Evolutionary conservation across 495 filamentous ascomycete genomes (phyloP).

Genomic region (Thermochaetoides thermophila): DNA sequence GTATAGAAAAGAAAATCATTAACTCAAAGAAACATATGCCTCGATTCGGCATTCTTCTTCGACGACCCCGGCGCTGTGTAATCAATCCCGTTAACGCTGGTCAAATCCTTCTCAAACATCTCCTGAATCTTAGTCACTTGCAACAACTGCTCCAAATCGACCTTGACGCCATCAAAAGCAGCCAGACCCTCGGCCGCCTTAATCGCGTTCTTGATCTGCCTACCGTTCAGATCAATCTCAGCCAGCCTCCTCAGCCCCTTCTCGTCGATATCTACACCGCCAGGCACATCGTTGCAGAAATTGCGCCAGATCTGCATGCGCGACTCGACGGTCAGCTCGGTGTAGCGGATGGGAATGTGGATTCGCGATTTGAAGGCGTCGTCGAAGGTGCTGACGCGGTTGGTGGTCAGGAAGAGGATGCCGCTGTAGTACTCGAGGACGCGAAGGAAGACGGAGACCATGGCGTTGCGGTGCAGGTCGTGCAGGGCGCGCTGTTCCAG

Average conservation of each 20-base stretch:
- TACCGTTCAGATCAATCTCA: constrained; percentile 37
- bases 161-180: constrained; percentile 14
- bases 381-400: constrained; percentile 29
- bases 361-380: constrained; percentile 30
- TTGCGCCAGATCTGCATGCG: constrained; percentile 32
- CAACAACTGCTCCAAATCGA: constrained; percentile 18
- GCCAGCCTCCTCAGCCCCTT: constrained; percentile 27
- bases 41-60: constrained; percentile 11
- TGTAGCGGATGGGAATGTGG: constrained; percentile 28
- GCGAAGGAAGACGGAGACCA: constrained; percentile 32
- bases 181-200: constrained; percentile 35
- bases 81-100: constrained; percentile 15
- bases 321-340: constrained; percentile 18
- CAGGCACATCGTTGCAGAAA: constrained; percentile 23
- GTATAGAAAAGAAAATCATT: background rate
- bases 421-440: constrained; percentile 33
- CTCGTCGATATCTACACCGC: constrained; percentile 27
- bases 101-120: constrained; percentile 23
- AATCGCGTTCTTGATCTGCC: constrained; percentile 50
- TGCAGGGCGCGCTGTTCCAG: constrained; percentile 26
- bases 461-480: constrained; percentile 32
- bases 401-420: constrained; percentile 36
- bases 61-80: constrained; percentile 19
- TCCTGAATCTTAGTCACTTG: constrained; percentile 20
- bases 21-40: constrained; percentile 21